These are phyloP conservation scores for Macrocybe gigantea DNA, from an alignment of 768 basidiomycete species.

Conservation along the genomic window DNA sequence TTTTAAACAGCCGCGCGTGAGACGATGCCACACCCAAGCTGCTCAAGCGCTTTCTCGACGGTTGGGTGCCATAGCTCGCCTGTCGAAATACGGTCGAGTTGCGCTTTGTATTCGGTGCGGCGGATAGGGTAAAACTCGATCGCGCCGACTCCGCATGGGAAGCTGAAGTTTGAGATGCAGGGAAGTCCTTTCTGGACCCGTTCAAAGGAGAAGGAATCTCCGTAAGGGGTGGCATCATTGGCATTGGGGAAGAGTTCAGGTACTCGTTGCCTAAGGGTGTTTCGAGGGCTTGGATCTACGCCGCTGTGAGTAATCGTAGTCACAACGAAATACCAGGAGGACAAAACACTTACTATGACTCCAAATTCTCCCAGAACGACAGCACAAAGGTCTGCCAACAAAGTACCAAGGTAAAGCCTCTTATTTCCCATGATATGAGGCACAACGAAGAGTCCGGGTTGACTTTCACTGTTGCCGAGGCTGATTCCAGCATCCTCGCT, in stretches of 20 bases:
- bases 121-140: slow-evolving; percentile 26
- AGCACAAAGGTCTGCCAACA: slow-evolving; percentile 86
- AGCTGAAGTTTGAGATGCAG: slow-evolving; percentile 41
- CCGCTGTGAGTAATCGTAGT: slow-evolving; percentile 4
- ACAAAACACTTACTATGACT: slow-evolving; percentile 54
- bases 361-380: slow-evolving; percentile 84
- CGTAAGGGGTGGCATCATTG: slow-evolving; percentile 50
- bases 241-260: slow-evolving; percentile 64
- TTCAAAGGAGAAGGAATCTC: slow-evolving; percentile 60
- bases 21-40: slow-evolving; percentile 66
- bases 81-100: slow-evolving; percentile 53
- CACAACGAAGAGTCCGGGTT: slow-evolving; percentile 68
- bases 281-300: slow-evolving; percentile 73
- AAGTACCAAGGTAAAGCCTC: slow-evolving; percentile 79
- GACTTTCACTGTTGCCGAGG: slow-evolving; percentile 36
- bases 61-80: slow-evolving; percentile 39
- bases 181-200: slow-evolving; percentile 35
- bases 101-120: slow-evolving; percentile 44
- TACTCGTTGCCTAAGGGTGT: slow-evolving; percentile 83
- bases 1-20: slow-evolving; percentile 82
- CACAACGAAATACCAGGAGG: not conserved
- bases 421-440: slow-evolving; percentile 86
- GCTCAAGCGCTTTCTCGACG: slow-evolving; percentile 57
- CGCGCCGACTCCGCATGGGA: slow-evolving; percentile 53
- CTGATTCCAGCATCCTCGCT: slow-evolving; percentile 53